Percentiles rank a stretch among this genome's conserved stretches.
Conservation (phyloP, 2,329 filamentous ascomycete genomes). For the Cercospora beticola region DNA sequence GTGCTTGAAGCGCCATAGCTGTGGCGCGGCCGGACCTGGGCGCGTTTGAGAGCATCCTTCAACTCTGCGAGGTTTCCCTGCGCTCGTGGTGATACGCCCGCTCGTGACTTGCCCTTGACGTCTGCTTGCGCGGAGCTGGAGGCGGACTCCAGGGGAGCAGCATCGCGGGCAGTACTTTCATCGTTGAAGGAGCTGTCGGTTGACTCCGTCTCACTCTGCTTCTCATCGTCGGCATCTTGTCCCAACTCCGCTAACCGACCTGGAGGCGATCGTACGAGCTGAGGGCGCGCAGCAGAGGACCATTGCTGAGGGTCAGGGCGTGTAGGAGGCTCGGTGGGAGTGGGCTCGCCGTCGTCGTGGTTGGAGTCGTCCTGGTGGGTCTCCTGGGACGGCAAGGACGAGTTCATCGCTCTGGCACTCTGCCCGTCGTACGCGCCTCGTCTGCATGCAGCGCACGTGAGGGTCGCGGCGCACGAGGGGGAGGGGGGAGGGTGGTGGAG, state of each 20-base stretch:
- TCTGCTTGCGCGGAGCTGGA: not conserved
- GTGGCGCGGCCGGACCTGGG: conserved; percentile 39
- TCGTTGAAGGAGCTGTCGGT: conserved; percentile 16
- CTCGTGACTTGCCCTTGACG: not conserved
- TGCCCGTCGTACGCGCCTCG: conserved; percentile 5
- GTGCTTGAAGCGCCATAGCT: conserved; percentile 24
- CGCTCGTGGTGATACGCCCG: not conserved
- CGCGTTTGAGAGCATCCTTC: conserved; percentile 12
- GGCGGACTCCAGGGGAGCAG: not conserved
- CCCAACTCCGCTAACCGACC: conserved; percentile 17
- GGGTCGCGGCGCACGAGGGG: not conserved
- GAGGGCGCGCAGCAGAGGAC: conserved; percentile 17
- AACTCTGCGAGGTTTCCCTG: conserved; percentile 3
- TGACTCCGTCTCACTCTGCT: conserved; percentile 7
- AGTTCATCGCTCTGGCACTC: conserved; percentile 25
- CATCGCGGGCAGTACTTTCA: not conserved
- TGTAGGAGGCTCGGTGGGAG: conserved; percentile 16
- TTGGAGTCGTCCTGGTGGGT: conserved; percentile 22
- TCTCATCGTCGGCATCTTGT: conserved; percentile 12
- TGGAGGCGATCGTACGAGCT: conserved; percentile 24
- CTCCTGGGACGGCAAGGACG: conserved; percentile 20
- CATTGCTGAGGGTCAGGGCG: conserved; percentile 7
- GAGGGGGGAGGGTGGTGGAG: not conserved
- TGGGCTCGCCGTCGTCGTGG: conserved; percentile 25
- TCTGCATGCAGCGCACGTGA: conserved; percentile 2